Conservation (phyloP, 257 asterid genomes). For the Solanum megistacrolobum region DNA sequence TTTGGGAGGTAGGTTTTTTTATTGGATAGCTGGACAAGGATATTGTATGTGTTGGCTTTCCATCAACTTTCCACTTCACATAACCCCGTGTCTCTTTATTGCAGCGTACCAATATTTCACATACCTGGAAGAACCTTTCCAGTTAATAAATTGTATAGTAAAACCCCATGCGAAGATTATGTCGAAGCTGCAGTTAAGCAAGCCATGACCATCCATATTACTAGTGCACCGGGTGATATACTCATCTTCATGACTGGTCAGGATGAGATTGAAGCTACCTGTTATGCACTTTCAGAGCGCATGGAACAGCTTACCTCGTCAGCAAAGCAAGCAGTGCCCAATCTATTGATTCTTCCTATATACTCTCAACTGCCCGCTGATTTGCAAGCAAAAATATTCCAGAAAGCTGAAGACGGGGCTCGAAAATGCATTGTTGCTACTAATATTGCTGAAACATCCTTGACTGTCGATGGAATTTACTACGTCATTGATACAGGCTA, state of each 20-base stretch:
- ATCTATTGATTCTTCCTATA: slow-evolving; percentile 80
- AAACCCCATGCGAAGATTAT: slow-evolving; percentile 90
- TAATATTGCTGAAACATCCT: slow-evolving; percentile 91
- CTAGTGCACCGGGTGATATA: slow-evolving; percentile 93
- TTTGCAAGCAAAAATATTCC: slow-evolving; percentile 86
- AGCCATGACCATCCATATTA: slow-evolving; percentile 84
- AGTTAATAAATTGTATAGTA: slow-evolving; percentile 64
- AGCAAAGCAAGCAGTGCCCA: slow-evolving; percentile 65
- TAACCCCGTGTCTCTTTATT: background rate
- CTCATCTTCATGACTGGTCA: slow-evolving; percentile 98
- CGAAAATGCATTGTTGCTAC: slow-evolving; percentile 96
- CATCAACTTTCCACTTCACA: background rate
- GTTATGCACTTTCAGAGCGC: slow-evolving; percentile 84
- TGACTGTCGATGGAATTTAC: slow-evolving; percentile 88
- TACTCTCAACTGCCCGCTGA: slow-evolving; percentile 99
- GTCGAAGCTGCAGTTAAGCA: slow-evolving; percentile 98
- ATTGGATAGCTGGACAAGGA: background rate
- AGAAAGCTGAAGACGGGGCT: slow-evolving; percentile 90
- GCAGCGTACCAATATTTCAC: slow-evolving; percentile 90
- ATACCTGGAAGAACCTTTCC: slow-evolving; percentile 98
- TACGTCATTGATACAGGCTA: slow-evolving; percentile 92
- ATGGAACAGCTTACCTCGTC: slow-evolving; percentile 74
- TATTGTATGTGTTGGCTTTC: background rate
- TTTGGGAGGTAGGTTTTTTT: slow-evolving; percentile 69
- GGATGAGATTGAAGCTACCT: slow-evolving; percentile 95